These are phyloP conservation scores for Paramecium sonneborni DNA, from an alignment of 73 alveolate genomes.

Conservation along the genomic window DNA sequence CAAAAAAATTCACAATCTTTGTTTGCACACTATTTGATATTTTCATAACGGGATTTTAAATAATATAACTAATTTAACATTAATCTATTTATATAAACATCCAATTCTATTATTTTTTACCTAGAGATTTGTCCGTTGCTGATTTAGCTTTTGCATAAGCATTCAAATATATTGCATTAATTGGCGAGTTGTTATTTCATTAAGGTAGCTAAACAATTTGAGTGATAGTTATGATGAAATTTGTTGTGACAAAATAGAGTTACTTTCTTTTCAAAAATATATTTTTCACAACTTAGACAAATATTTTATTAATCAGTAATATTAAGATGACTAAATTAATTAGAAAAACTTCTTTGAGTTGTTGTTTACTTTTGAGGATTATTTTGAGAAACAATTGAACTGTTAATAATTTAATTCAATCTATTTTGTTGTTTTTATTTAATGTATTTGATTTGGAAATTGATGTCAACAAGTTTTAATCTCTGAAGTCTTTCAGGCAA, in stretches of 20 bases:
- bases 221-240: background rate
- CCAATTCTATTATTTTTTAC: background rate
- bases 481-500: background rate
- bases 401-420: background rate
- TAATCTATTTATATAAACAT: background rate
- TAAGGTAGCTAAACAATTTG: background rate
- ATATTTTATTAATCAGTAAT: background rate
- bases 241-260: background rate
- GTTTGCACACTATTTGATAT: background rate
- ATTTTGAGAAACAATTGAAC: background rate
- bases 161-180: background rate
- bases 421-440: background rate
- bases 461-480: background rate
- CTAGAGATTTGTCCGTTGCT: background rate
- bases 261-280: background rate
- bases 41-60: background rate
- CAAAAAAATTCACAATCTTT: background rate
- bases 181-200: background rate
- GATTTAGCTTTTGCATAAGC: background rate
- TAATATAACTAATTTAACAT: background rate
- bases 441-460: background rate
- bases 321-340: background rate
- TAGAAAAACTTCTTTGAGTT: background rate
- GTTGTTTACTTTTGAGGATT: background rate
- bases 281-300: slow-evolving; percentile 21